Conservation (phyloP, 2,329 filamentous ascomycete species). For the Cladosporium sp. region DNA sequence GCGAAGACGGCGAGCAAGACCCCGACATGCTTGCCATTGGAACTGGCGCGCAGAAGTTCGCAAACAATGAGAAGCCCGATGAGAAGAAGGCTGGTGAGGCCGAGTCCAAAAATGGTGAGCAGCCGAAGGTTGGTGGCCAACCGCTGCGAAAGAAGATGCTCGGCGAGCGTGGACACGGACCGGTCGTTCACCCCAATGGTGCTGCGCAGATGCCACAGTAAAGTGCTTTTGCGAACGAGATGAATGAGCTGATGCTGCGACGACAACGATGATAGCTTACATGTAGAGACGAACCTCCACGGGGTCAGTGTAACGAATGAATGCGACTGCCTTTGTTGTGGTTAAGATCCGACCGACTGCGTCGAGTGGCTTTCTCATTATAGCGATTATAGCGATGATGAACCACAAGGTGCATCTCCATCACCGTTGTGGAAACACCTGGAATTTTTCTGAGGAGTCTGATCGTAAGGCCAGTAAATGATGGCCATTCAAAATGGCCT, state of each 20-base stretch:
- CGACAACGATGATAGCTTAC: neutral
- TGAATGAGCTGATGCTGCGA: neutral
- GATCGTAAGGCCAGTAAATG: neutral
- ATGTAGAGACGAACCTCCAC: neutral
- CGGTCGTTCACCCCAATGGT: conserved; percentile 22
- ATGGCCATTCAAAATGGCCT: neutral
- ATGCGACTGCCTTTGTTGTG: neutral
- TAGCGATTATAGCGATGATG: neutral
- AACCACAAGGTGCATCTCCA: neutral
- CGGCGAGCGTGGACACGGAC: conserved; percentile 27
- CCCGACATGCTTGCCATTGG: conserved; percentile 36
- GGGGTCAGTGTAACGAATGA: neutral
- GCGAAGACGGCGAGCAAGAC: conserved; percentile 26
- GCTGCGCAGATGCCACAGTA: conserved; percentile 32
- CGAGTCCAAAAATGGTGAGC: neutral
- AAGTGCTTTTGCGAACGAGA: conserved; percentile 22
- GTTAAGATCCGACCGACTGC: neutral
- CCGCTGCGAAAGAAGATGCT: conserved; percentile 9
- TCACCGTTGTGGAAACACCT: neutral
- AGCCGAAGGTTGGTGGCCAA: neutral
- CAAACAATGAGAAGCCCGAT: conserved; percentile 28
- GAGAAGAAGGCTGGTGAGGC: neutral
- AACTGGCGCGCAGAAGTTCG: conserved; percentile 34
- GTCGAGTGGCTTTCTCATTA: neutral
- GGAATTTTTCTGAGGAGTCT: neutral